A percentile compares a stretch with the other conserved stretches of the same genome.
Evolutionary conservation across 257 asterid species (phyloP).

Genomic region (Lithospermum erythrorhizon): DNA sequence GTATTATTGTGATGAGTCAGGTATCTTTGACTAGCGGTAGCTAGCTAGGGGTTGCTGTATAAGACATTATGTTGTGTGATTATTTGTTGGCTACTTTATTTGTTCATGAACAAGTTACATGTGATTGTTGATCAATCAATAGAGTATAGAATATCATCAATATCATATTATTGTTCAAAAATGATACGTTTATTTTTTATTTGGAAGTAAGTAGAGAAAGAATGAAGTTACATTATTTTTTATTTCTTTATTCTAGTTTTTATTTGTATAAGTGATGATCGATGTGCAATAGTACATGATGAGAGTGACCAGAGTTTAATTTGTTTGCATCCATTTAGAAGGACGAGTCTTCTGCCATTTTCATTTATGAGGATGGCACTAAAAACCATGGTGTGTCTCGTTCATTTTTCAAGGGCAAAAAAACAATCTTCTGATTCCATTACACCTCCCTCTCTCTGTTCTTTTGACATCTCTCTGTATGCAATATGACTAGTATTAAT

Average conservation of each 20-base stretch:
- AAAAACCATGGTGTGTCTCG: neutral
- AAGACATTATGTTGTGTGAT: neutral
- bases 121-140: neutral
- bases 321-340: neutral
- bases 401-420: neutral
- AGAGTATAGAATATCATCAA: too few relatives aligned
- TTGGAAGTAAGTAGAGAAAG: too few relatives aligned
- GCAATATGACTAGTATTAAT: neutral
- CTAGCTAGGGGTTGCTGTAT: neutral
- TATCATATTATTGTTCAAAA: too few relatives aligned
- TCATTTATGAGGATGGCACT: neutral
- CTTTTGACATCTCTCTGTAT: neutral
- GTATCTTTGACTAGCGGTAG: neutral
- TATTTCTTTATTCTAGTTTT: too few relatives aligned
- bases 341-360: neutral
- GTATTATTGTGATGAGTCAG: neutral
- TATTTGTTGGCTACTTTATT: neutral
- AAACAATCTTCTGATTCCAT: conserved; percentile 1
- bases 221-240: too few relatives aligned
- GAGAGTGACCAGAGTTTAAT: neutral
- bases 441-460: neutral
- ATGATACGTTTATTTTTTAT: too few relatives aligned
- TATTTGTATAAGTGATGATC: too few relatives aligned
- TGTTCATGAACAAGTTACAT: neutral
- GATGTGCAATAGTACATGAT: too few relatives aligned